These are phyloP conservation scores for Paracoccidioides lutzii DNA, from an alignment of 2,329 filamentous ascomycete genomes.

Conservation along the genomic window DNA sequence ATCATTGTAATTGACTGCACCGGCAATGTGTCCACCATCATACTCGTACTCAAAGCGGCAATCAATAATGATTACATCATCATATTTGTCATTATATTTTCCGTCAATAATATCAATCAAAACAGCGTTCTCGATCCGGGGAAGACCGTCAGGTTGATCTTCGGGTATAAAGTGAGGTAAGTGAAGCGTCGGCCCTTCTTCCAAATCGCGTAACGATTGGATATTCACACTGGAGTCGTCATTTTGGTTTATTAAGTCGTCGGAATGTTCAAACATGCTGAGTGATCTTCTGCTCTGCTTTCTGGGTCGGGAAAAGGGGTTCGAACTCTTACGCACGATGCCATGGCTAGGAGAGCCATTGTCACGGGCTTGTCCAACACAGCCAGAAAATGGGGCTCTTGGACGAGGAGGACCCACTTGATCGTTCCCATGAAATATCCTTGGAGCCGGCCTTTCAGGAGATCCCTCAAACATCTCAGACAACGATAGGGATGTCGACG, in stretches of 20 bases:
- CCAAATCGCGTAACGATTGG: conserved; percentile 70
- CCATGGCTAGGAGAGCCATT: conserved; percentile 63
- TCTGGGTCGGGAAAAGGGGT: conserved; percentile 59
- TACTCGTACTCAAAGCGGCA: conserved; percentile 99
- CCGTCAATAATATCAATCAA: conserved; percentile 81
- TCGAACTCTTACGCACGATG: conserved; percentile 60
- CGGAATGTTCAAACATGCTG: conserved; percentile 95
- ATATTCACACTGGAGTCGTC: conserved; percentile 49
- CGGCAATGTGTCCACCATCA: conserved; percentile 86
- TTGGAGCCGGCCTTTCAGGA: conserved; percentile 52
- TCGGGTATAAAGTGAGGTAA: conserved; percentile 76
- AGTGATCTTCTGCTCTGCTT: conserved; percentile 85
- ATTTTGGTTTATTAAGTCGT: conserved; percentile 68
- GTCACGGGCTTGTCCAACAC: conserved; percentile 43
- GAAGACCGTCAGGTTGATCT: conserved; percentile 72
- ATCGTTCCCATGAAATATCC: conserved; percentile 41
- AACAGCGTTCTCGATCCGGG: conserved; percentile 70
- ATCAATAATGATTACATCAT: conserved; percentile 78
- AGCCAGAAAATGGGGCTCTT: conserved; percentile 52
- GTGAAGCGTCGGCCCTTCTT: conserved; percentile 58
- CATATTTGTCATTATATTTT: conserved; percentile 61
- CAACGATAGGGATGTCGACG: conserved; percentile 52
- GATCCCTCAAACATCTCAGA: conserved; percentile 73
- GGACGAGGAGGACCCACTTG: conserved; percentile 48
- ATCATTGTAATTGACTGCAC: conserved; percentile 92